These are phyloP conservation scores for Cyclotella distinguenda DNA, from an alignment of 108 stramenopile genomes.

Conservation along the genomic window DNA sequence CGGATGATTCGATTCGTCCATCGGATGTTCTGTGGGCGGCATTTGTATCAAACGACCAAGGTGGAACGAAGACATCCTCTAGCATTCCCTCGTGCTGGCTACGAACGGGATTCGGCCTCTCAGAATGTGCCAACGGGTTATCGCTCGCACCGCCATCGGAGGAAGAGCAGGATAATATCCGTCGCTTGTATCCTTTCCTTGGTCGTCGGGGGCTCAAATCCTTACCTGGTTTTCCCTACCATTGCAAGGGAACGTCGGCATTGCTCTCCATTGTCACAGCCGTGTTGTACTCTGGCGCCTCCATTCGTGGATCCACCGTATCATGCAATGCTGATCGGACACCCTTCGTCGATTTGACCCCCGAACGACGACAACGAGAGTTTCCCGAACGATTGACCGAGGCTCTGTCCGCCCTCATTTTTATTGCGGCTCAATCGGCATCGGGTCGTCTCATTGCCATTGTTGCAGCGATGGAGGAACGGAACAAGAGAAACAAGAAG, in stretches of 20 bases:
- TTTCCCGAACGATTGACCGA: slow-evolving; percentile 69
- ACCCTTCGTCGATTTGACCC: slow-evolving; percentile 56
- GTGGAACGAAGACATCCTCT: slow-evolving; percentile 17
- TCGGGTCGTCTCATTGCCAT: slow-evolving; percentile 39
- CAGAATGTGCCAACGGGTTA: slow-evolving; percentile 37
- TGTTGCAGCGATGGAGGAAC: slow-evolving; percentile 29
- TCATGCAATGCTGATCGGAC: slow-evolving; percentile 29
- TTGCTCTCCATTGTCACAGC: slow-evolving; percentile 71
- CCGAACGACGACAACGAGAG: slow-evolving; percentile 54
- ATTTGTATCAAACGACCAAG: slow-evolving; percentile 11
- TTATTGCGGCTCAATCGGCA: slow-evolving; percentile 61
- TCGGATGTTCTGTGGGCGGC: slow-evolving; percentile 30
- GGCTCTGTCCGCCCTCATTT: slow-evolving; percentile 65
- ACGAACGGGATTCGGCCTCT: slow-evolving; percentile 37
- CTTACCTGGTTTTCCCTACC: slow-evolving; percentile 49
- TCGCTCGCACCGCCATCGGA: slow-evolving; percentile 15
- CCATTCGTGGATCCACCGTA: slow-evolving; percentile 57
- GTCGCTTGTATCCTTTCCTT: slow-evolving; percentile 13
- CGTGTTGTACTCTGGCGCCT: slow-evolving; percentile 65
- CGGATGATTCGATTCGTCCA: slow-evolving; percentile 8
- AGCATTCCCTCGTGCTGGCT: slow-evolving; percentile 37
- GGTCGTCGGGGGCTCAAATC: slow-evolving; percentile 35
- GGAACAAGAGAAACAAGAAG: slow-evolving; percentile 13
- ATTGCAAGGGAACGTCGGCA: slow-evolving; percentile 68
- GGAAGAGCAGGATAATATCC: slow-evolving; percentile 27